A percentile compares a stretch with the other conserved stretches of the same genome.
phyloP scores from a whole-genome alignment of 2,329 filamentous ascomycete genomes.

The Aphanoascus verrucosus region DNA sequence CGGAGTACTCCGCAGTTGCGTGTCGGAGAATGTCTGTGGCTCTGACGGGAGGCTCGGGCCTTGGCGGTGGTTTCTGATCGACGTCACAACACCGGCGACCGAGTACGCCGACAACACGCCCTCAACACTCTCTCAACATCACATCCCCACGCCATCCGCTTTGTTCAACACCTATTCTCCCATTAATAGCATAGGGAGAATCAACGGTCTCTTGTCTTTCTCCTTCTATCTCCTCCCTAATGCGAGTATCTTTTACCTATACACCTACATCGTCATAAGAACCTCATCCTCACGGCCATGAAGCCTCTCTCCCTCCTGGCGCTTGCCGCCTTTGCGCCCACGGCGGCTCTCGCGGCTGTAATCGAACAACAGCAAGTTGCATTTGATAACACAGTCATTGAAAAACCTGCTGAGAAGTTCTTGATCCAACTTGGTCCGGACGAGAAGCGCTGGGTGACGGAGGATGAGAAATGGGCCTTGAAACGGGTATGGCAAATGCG shows the following conservation, averaged over 20 bases:
- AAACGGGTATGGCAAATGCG: conserved; percentile 51
- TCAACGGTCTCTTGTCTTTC: background rate
- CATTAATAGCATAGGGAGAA: background rate
- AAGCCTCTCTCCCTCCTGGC: conserved; percentile 9
- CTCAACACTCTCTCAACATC: background rate
- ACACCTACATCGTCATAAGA: background rate
- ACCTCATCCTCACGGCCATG: background rate
- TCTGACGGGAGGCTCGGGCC: background rate
- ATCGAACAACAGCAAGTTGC: conserved; percentile 5
- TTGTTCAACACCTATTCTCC: background rate
- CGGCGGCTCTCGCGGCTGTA: background rate
- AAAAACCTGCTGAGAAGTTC: conserved; percentile 39
- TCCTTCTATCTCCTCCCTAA: background rate
- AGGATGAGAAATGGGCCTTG: conserved; percentile 90
- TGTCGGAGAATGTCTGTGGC: too few species aligned
- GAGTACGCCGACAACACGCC: too few species aligned
- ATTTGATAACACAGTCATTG: background rate
- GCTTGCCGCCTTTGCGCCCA: conserved; percentile 9
- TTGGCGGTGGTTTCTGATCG: background rate
- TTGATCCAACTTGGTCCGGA: conserved; percentile 79
- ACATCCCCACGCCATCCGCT: background rate
- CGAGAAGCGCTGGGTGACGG: conserved; percentile 75
- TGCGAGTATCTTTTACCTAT: background rate
- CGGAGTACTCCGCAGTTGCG: too few species aligned
- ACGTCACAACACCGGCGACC: too few species aligned